A percentile compares a stretch with the other conserved stretches of the same genome.
These are phyloP conservation scores for Fomitopsis pinicola DNA, from an alignment of 1,284 basidiomycete genomes.

Conservation along the genomic window DNA sequence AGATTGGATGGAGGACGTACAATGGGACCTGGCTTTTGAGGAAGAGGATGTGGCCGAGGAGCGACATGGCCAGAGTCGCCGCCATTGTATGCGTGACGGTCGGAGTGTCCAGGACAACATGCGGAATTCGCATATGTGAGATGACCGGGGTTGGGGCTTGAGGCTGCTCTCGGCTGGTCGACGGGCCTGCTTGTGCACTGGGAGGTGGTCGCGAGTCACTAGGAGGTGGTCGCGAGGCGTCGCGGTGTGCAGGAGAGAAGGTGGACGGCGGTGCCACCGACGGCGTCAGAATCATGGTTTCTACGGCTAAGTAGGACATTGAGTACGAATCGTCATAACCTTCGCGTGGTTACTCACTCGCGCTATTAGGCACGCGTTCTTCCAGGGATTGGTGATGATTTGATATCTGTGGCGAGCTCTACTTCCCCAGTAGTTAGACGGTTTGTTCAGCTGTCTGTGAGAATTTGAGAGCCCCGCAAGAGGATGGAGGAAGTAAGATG, in stretches of 20 bases:
- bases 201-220: background rate
- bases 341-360: too few relatives aligned
- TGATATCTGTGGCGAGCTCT: too few relatives aligned
- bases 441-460: too few relatives aligned
- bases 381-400: too few relatives aligned
- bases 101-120: slow-evolving; percentile 45
- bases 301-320: background rate
- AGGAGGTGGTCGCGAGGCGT: background rate
- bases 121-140: slow-evolving; percentile 28
- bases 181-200: background rate
- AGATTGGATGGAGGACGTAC: slow-evolving; percentile 37
- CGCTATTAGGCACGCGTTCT: too few relatives aligned
- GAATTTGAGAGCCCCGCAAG: too few relatives aligned
- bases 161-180: background rate
- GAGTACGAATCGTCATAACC: too few relatives aligned
- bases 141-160: background rate
- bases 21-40: slow-evolving; percentile 74
- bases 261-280: background rate
- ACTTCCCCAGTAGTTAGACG: too few relatives aligned
- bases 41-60: slow-evolving; percentile 66
- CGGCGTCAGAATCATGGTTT: slow-evolving; percentile 3
- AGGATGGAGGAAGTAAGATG: too few relatives aligned
- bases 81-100: slow-evolving; percentile 53
- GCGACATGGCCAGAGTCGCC: slow-evolving; percentile 50
- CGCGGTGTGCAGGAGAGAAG: background rate